Base-by-base conservation (phyloP, 139 green algal species). In the Haematococcus sp. region DNA sequence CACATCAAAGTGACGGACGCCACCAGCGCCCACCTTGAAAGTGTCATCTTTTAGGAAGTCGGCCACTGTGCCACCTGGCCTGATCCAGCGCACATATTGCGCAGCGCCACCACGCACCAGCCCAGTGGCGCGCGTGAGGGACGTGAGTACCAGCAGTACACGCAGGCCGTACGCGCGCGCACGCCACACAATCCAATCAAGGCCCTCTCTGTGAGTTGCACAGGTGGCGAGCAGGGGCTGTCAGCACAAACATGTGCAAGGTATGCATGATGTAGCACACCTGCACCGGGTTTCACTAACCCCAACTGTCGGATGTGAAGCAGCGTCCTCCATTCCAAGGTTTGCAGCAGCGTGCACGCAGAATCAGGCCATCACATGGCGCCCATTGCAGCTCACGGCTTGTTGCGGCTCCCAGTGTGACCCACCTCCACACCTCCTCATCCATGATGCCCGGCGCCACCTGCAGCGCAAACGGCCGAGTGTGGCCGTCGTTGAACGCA, bases 91-190 rank as follows among this genome's bases (percentile, higher is more conserved):
- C 44, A 85, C 76, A 55, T 85, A 91, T 65, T 80, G 64, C 74
- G 73, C 54, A 73, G 82, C 81, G 4, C 81, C 78, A 28, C 83
- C 83, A 15, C 70, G 64, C 17, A 67, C 74, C 20, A 30, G 32
- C 4, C 11, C 27, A n/a, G 40, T 31, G 2, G 25, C 55, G 44
- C 75, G 78, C 5, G 54, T 66, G 54, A 52, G 80, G 75, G 88
- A 83, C 15, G 73, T 84, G 2, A 91, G 75, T 58, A 83, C 70
- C 22, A 85, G 63, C n/a, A 91, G 76, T 11, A 89, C 3, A 0
- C 82, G 73, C 68, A 91, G 75, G 33, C 77, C 35, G 35, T 77
- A 75, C 5, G 64, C 52, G 1, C 75, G 72, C 0, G 83, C 83
- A 70, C 22, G 83, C 63, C 68, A 85, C 71, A 61, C 70, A 77